These are phyloP conservation scores for Xylariaceae sp. DNA, from an alignment of 2,329 filamentous ascomycete species.

Conservation along the genomic window DNA sequence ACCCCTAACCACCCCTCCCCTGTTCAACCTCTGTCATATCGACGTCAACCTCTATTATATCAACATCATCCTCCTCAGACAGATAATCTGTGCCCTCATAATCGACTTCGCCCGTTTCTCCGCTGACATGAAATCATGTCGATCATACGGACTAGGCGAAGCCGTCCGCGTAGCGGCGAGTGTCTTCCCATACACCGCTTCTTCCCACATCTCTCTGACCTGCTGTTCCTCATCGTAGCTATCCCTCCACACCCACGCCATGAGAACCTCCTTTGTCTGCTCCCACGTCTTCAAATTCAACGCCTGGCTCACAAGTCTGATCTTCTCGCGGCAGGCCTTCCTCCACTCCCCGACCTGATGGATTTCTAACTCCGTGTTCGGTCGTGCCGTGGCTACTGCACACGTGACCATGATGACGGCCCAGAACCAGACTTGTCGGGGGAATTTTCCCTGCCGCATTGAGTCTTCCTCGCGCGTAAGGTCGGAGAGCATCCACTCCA, in stretches of 20 bases:
- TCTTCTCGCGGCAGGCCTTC: constrained; percentile 21
- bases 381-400: constrained; percentile 21
- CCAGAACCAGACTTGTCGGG: constrained; percentile 24
- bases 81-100: constrained; percentile 13
- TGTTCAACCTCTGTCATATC: no score
- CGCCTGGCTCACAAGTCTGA: constrained; percentile 20
- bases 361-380: constrained; percentile 17
- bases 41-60: constrained; percentile 2
- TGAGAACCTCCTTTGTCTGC: constrained; percentile 19
- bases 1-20: no score
- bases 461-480: constrained; percentile 20
- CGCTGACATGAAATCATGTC: constrained; percentile 22
- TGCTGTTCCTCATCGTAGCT: constrained; percentile 21
- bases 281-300: constrained; percentile 22
- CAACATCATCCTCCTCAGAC: constrained; percentile 18
- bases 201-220: constrained; percentile 25
- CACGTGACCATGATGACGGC: constrained; percentile 22
- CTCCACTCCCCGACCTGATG: constrained; percentile 25
- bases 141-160: constrained; percentile 20
- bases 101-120: constrained; percentile 21
- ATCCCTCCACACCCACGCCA: constrained; percentile 21
- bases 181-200: constrained; percentile 18
- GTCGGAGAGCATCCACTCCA: constrained; percentile 24
- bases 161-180: constrained; percentile 17
- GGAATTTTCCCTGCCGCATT: constrained; percentile 21